Percentiles rank a stretch among this genome's conserved stretches.
phyloP scores from a whole-genome alignment of 2,329 filamentous ascomycete genomes.

The Aspergillus glaucus region DNA sequence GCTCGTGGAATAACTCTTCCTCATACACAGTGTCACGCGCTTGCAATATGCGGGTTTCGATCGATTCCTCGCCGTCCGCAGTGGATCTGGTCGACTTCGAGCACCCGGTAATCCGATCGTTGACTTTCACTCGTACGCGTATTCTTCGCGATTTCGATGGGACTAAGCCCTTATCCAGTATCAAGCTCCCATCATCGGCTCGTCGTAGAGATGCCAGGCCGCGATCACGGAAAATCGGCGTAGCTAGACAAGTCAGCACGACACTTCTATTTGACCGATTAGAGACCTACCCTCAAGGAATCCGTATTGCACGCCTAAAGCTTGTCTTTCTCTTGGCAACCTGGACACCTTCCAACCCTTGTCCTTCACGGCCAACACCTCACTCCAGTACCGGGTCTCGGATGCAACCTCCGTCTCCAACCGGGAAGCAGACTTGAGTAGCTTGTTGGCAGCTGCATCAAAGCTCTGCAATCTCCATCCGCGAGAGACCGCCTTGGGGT shows the following conservation, averaged over 20 bases:
- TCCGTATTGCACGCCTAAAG: constrained; percentile 80
- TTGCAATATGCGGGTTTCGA: constrained; percentile 32
- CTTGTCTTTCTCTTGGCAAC: constrained; percentile 64
- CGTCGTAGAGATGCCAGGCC: constrained; percentile 77
- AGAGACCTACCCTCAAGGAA: constrained; percentile 62
- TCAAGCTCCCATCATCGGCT: constrained; percentile 65
- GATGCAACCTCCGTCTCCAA: constrained; percentile 70
- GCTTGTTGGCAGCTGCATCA: constrained; percentile 64
- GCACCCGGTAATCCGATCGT: constrained; percentile 53
- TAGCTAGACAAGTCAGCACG: constrained; percentile 33
- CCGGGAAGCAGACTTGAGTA: constrained; percentile 64
- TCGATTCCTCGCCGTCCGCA: constrained; percentile 18
- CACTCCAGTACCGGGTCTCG: constrained; percentile 84
- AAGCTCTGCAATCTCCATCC: constrained; percentile 78
- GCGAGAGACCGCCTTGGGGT: constrained; percentile 48
- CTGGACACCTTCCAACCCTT: constrained; percentile 82
- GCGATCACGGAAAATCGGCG: constrained; percentile 55
- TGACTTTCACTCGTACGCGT: constrained; percentile 58
- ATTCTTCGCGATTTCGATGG: constrained; percentile 53
- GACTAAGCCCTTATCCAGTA: constrained; percentile 59
- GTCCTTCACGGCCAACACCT: constrained; percentile 72
- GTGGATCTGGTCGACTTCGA: constrained; percentile 28
- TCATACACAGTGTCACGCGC: constrained; percentile 49
- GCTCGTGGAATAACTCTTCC: constrained; percentile 81
- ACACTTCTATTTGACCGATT: not conserved